These are phyloP conservation scores for Dipteronia sinensis DNA, from an alignment of 345 rosid species.

Conservation along the genomic window DNA sequence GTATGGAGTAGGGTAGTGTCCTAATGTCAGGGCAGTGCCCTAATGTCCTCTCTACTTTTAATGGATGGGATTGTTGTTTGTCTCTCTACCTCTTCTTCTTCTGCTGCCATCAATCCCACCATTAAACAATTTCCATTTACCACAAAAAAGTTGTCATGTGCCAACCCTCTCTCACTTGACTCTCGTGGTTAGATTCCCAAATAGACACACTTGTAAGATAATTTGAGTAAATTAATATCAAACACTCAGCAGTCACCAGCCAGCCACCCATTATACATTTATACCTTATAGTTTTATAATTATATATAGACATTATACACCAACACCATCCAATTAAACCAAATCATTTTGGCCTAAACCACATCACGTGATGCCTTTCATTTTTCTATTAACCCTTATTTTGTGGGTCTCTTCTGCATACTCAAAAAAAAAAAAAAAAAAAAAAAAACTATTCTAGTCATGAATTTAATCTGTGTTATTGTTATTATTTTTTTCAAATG, in stretches of 20 bases:
- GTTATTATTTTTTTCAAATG: background rate
- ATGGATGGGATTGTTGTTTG: conserved; percentile 24
- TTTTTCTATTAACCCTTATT: background rate
- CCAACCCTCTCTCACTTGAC: background rate
- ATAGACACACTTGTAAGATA: background rate
- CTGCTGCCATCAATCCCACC: background rate
- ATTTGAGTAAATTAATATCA: conserved; percentile 21
- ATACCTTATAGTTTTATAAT: too few relatives aligned
- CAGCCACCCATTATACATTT: conserved; percentile 6
- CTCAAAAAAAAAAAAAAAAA: too few relatives aligned
- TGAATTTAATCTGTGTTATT: conserved; percentile 16
- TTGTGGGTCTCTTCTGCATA: background rate
- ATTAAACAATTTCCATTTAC: background rate
- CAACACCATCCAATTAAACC: conserved; percentile 4
- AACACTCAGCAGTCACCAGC: conserved; percentile 22
- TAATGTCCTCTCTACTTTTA: background rate
- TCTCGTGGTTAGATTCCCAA: conserved; percentile 38
- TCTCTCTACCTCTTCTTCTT: background rate
- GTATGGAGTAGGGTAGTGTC: too few relatives aligned
- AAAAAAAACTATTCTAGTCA: background rate
- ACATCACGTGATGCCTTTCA: conserved; percentile 30
- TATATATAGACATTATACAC: background rate
- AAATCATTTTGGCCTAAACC: conserved; percentile 20
- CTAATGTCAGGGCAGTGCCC: too few relatives aligned
- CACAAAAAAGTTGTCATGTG: conserved; percentile 29